Conservation (phyloP, 345 rosid species). For the Brassica juncea region DNA sequence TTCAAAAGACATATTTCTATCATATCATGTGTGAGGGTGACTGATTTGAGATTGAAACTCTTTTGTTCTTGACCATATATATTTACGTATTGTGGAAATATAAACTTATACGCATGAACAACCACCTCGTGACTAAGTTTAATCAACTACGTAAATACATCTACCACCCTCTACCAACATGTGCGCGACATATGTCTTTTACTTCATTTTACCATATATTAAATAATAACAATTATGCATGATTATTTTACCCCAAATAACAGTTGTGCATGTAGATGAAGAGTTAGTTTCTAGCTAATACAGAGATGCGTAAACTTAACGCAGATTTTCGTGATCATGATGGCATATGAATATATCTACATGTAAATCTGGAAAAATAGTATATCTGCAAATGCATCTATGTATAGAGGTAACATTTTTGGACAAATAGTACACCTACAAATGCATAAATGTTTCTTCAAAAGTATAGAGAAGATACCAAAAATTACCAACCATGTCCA, state of each 20-base stretch:
- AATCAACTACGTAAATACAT: background rate
- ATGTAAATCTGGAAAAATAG: background rate
- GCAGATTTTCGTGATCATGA: background rate
- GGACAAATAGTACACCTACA: background rate
- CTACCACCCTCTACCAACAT: background rate
- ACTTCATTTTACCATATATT: background rate
- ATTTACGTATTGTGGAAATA: conserved; percentile 10
- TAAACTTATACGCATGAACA: conserved; percentile 31
- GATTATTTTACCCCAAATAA: background rate
- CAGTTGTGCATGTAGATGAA: background rate
- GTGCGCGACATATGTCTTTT: background rate
- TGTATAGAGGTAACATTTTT: background rate
- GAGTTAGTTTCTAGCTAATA: background rate
- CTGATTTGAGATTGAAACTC: conserved; percentile 24
- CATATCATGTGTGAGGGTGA: conserved; percentile 32
- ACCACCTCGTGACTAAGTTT: conserved; percentile 17
- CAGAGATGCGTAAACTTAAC: background rate
- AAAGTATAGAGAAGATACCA: background rate
- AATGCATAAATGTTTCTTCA: background rate
- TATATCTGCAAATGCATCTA: background rate
- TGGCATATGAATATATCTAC: background rate
- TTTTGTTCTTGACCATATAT: conserved; percentile 31
- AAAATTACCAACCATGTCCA: conserved; percentile 34
- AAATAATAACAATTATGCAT: background rate
- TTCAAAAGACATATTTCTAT: conserved; percentile 15